Evolutionary conservation across 306 rosid genomes (phyloP), one percentile per base, ranked within the genome.

Genomic region (Potentilla sterilis): DNA sequence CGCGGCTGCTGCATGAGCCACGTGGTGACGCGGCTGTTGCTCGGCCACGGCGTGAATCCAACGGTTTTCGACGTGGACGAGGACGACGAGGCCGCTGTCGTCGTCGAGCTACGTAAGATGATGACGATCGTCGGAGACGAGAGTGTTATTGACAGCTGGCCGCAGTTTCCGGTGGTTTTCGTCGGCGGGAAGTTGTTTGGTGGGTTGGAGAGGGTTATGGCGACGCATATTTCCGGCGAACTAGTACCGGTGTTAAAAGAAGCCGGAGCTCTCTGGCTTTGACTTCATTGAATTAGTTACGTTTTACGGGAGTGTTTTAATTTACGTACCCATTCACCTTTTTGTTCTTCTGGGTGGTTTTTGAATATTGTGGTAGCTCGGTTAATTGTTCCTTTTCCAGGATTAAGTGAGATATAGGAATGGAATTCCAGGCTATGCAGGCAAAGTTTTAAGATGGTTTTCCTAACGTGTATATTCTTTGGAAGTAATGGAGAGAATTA

Each of bases 181-280:
- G 90, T 95, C 0, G 98, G 96, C 0, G 98, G 98, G 35, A 95
- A 87, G 82, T 72, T 90, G 79, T 87, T 95, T 41, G 98, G 98
- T 11, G 98, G 97, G 21, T 83, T 95, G 87, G 98, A 95, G 57
- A 87, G 84, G 64, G 96, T 95, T 6, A 95, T 95, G 93, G 89
- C 92, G 18, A 78, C 88, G 54, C 97, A 95, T 81, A 95, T 95
- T 32, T 89, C 98, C 11, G 97, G 96, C 68, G 98, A 95, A 77
- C 78, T 95, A 80, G 88, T 90, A 21, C 98, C 98, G 15, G 85
- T 91, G 22, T 77, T 94, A 13, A 94, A 89, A 79, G 86, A 90
- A 21, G 98, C 97, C 7, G 98, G 98, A 13, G 98, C 98, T 77
- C 75, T 94, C 77, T 94, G 98, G 98, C 98, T 94, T 75, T 94